phyloP scores from a whole-genome alignment of 345 rosid species.

The Salix koriyanagi region DNA sequence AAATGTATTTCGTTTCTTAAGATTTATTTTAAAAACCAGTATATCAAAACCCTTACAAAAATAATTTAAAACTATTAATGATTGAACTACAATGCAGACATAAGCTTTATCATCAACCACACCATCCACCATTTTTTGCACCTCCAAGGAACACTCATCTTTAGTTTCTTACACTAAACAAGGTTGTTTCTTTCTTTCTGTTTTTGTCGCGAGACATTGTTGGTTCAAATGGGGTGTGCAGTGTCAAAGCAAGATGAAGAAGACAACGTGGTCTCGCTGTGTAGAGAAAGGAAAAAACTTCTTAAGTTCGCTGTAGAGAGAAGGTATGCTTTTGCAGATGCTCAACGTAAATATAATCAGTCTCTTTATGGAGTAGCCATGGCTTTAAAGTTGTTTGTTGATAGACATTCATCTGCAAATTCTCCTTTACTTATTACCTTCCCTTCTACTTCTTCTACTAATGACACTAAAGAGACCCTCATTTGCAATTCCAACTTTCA shows the following conservation, averaged over 20 bases:
- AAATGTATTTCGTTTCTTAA: too few species aligned
- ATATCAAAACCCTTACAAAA: too few species aligned
- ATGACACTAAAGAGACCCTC: constrained; percentile 8
- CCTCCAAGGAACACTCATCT: not conserved
- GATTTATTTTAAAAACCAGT: too few species aligned
- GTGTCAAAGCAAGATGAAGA: constrained; percentile 30
- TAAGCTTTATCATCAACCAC: not conserved
- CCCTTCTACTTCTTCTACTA: constrained; percentile 13
- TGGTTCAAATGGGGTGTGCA: constrained; percentile 30
- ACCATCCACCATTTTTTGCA: not conserved
- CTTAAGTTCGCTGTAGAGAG: constrained; percentile 33
- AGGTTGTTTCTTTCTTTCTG: not conserved
- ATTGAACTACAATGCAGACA: too few species aligned
- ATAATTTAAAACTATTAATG: too few species aligned
- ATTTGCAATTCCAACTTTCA: constrained; percentile 12
- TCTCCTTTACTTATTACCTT: constrained; percentile 38
- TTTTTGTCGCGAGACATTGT: not conserved
- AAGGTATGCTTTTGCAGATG: constrained; percentile 38
- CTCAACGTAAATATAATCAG: constrained; percentile 40
- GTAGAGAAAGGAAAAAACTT: constrained; percentile 36
- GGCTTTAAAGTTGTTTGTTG: constrained; percentile 36
- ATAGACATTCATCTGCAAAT: constrained; percentile 34
- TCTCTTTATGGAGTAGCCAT: constrained; percentile 37
- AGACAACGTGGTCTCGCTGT: constrained; percentile 29
- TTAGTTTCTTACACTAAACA: not conserved